These are phyloP conservation scores for Halophytophthora batemanensis DNA, from an alignment of 352 stramenopile genomes.

Conservation along the genomic window DNA sequence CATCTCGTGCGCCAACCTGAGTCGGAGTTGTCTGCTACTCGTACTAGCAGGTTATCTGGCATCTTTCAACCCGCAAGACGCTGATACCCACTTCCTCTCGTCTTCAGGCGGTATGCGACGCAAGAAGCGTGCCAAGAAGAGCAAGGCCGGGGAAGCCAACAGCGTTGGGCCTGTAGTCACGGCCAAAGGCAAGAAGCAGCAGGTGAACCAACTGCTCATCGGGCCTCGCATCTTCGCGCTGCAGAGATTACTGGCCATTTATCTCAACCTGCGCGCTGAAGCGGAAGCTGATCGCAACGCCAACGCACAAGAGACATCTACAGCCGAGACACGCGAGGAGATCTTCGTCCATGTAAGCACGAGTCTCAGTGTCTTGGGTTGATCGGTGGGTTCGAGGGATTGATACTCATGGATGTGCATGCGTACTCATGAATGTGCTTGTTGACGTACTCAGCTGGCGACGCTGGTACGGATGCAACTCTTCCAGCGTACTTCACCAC, in stretches of 20 bases:
- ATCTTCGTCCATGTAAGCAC: constrained; percentile 69
- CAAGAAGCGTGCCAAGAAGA: constrained; percentile 47
- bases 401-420: too few relatives aligned
- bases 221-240: constrained; percentile 73
- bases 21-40: constrained; percentile 62
- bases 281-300: constrained; percentile 24
- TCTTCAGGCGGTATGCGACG: constrained; percentile 45
- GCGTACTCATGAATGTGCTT: constrained; percentile 7
- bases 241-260: constrained; percentile 74
- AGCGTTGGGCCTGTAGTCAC: constrained; percentile 1
- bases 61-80: constrained; percentile 81
- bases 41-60: constrained; percentile 70
- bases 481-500: constrained; percentile 68
- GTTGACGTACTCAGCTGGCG: constrained; percentile 37
- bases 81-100: constrained; percentile 68
- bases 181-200: constrained; percentile 31
- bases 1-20: constrained; percentile 61
- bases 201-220: constrained; percentile 61
- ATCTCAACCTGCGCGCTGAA: constrained; percentile 64
- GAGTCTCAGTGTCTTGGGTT: not conserved
- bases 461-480: constrained; percentile 77
- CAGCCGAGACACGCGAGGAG: constrained; percentile 55
- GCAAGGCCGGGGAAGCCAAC: constrained; percentile 9
- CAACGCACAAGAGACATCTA: constrained; percentile 4
- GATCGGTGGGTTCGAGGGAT: too few relatives aligned